Percentiles rank a stretch among this genome's conserved stretches.
phyloP scores from a whole-genome alignment of 352 stramenopile genomes.

The Phytophthora ohioensis region DNA sequence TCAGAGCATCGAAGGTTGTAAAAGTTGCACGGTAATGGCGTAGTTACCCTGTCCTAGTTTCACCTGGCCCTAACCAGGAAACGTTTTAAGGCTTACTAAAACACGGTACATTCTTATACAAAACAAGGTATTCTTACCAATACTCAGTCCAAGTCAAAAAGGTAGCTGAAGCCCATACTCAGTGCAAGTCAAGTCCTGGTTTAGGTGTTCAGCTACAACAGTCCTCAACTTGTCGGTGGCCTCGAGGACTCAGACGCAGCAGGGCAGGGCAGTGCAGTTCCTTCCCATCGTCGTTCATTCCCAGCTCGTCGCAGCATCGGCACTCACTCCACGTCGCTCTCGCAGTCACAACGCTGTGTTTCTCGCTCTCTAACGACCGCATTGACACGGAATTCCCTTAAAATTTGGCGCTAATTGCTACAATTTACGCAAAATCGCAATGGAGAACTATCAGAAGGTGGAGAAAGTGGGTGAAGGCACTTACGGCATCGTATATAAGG shows the following conservation, averaged over 20 bases:
- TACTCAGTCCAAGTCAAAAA: not conserved
- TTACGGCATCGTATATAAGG: slow-evolving; percentile 98
- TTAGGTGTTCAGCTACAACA: slow-evolving; percentile 19
- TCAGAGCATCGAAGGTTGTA: no score
- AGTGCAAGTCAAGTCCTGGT: slow-evolving; percentile 20
- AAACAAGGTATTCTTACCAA: not conserved
- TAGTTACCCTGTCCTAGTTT: no score
- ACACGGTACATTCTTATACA: not conserved
- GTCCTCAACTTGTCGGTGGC: slow-evolving; percentile 36
- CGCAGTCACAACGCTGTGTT: slow-evolving; percentile 8
- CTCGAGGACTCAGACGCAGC: slow-evolving; percentile 26
- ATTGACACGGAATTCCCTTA: not conserved
- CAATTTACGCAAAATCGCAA: slow-evolving; percentile 21
- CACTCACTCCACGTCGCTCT: not conserved
- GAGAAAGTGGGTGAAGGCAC: slow-evolving; percentile 94
- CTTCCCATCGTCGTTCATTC: not conserved
- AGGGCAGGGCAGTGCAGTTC: not conserved
- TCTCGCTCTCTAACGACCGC: not conserved
- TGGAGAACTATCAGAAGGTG: slow-evolving; percentile 90
- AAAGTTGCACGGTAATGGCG: no score
- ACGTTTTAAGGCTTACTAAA: not conserved
- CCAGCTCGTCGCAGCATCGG: not conserved
- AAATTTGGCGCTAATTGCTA: not conserved
- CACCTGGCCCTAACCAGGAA: no score
- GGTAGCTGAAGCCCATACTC: slow-evolving; percentile 6